Base-by-base conservation (phyloP, 208 protist species). In the Acanthamoeba culbertsoni region DNA sequence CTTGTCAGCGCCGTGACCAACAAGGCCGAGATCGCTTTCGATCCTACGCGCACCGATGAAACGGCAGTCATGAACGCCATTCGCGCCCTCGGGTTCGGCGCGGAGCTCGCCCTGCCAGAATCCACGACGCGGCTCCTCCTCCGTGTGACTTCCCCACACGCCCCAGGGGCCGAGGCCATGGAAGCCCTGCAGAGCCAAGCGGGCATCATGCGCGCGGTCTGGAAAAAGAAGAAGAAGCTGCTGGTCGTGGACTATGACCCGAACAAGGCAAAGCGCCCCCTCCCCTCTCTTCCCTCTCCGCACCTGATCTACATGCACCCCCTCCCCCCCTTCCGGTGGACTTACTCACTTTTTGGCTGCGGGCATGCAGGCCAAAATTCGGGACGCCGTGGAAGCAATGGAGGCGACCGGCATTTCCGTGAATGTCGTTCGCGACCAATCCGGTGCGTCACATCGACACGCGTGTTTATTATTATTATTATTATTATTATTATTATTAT, bases 201-300 rank as follows among this genome's bases (percentile, higher is more conserved):
- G 12, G 84, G 51, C 84, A 73, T 71, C n/a, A 53, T 68, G 0
- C 10, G 45, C 23, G 73, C 31, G 1, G 43, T 57, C 43, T 86
- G 40, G 28, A 86, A 57, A 20, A 40, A 28, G 5, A 86, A 86
- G 73, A 86, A 86, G 12, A 4, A 55, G 6, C 73, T 86, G 12
- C 12, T 86, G n/a, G 23, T 57, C 73, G n/a, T 86, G 28, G 73
- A 86, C 73, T 86, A 86, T 45, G 3, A 57, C 31, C 73, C 73
- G 37, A 18, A 23, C 20, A 23, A 82, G 71, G 71, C 48, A 82
- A 33, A 10, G n/a, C n/a, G n/a, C n/a, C n/a, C n/a, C n/a, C n/a
- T n/a, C n/a, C n/a, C n/a, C n/a, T n/a, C n/a, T n/a, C n/a, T n/a
- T n/a, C n/a, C n/a, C n/a, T n/a, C n/a, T 51, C 18, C 12, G n/a